These are phyloP conservation scores for Elymus sibiricus DNA, from an alignment of 176 grass and related monocot genomes.

Conservation along the genomic window DNA sequence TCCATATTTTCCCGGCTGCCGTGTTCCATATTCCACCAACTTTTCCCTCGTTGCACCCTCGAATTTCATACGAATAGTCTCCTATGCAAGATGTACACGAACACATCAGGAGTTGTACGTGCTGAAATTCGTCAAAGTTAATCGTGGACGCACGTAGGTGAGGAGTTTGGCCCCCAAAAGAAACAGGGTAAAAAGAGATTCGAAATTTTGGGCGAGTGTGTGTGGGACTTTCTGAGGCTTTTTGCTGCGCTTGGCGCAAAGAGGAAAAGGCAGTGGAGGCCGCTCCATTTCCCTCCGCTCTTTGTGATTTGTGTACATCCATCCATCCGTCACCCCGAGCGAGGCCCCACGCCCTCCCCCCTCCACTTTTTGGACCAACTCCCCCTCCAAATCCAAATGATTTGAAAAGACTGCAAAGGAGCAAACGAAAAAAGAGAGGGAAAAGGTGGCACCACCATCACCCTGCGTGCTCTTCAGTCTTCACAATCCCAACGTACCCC, in stretches of 20 bases:
- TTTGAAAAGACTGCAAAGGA: constrained; percentile 29
- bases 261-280: not conserved
- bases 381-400: constrained; percentile 16
- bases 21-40: not conserved
- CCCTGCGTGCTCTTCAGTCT: not conserved
- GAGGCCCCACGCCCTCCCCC: constrained; percentile 17
- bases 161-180: no score
- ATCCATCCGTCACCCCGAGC: constrained; percentile 24
- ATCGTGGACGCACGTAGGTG: no score
- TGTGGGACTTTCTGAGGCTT: not conserved
- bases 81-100: no score
- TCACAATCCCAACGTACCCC: not conserved
- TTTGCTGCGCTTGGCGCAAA: constrained; percentile 12
- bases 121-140: not conserved
- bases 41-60: not conserved
- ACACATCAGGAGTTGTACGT: not conserved
- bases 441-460: not conserved
- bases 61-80: not conserved
- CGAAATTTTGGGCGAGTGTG: not conserved
- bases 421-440: not conserved
- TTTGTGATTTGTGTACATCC: not conserved
- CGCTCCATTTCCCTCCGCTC: not conserved
- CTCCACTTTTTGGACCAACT: not conserved
- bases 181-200: not conserved
- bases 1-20: not conserved